Percentiles rank a stretch among this genome's conserved stretches.
phyloP scores from a whole-genome alignment of 345 rosid genomes.

The Kernera saxatilis region DNA sequence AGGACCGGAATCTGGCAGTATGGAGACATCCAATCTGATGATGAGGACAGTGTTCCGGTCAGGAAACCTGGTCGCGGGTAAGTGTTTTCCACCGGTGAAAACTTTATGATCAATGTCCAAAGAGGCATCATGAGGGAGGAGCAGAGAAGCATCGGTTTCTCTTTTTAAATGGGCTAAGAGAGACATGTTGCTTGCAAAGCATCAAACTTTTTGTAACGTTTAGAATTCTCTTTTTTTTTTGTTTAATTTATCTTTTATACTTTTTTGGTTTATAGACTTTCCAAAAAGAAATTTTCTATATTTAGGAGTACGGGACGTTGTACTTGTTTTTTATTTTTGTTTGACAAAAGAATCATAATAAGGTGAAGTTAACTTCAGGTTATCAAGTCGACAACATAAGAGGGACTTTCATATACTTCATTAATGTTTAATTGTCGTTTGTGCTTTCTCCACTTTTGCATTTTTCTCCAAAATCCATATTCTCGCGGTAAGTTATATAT shows the following conservation, averaged over 20 bases:
- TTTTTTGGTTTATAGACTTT: conserved; percentile 4
- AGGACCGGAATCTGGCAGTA: conserved; percentile 88
- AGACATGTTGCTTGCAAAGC: conserved; percentile 12
- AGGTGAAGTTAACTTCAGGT: conserved; percentile 3
- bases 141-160: conserved; percentile 19
- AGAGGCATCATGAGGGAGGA: conserved; percentile 17
- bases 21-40: conserved; percentile 91
- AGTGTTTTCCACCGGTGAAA: conserved; percentile 8
- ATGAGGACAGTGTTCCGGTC: conserved; percentile 67
- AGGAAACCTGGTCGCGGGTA: conserved; percentile 66
- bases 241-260: neutral
- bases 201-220: conserved; percentile 28
- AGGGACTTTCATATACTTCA: neutral
- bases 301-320: conserved; percentile 12
- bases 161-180: conserved; percentile 7
- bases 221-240: neutral
- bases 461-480: neutral
- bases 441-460: neutral
- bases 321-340: neutral
- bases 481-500: neutral
- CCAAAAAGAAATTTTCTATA: neutral
- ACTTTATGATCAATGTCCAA: neutral
- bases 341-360: conserved; percentile 9
- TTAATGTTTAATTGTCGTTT: neutral
- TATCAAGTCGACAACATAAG: neutral